These are phyloP conservation scores for Nannizziopsis arthrosporioides DNA, from an alignment of 2,329 filamentous ascomycete species.

Conservation along the genomic window DNA sequence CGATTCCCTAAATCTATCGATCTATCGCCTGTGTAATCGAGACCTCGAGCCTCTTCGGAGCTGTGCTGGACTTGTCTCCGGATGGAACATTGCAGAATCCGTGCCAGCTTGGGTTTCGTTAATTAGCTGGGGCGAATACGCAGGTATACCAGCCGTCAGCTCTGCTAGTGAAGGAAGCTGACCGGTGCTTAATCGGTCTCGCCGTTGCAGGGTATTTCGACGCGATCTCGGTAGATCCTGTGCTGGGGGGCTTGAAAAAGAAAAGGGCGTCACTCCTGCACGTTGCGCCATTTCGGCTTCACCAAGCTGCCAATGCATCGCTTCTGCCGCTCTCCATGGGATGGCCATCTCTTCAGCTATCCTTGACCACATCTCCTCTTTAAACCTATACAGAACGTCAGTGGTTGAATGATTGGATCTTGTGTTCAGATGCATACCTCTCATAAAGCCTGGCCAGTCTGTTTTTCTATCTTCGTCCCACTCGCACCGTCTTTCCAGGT, in stretches of 20 bases:
- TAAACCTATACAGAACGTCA: conserved; percentile 54
- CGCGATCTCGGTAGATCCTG: conserved; percentile 31
- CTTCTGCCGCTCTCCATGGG: conserved; percentile 89
- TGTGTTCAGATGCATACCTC: conserved; percentile 47
- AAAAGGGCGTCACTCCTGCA: conserved; percentile 67
- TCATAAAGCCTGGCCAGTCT: conserved; percentile 91
- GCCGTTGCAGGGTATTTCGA: conserved; percentile 30
- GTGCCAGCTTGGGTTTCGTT: neutral
- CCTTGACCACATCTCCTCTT: conserved; percentile 94
- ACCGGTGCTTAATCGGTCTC: conserved; percentile 27
- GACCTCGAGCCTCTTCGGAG: conserved; percentile 8
- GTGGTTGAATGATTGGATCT: neutral
- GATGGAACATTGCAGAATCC: conserved; percentile 6
- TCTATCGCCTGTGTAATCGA: conserved; percentile 8
- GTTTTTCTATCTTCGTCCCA: conserved; percentile 99
- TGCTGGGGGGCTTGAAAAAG: conserved; percentile 47
- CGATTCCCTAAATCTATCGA: neutral
- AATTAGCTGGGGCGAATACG: conserved; percentile 30
- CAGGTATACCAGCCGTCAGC: conserved; percentile 37
- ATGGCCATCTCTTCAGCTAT: conserved; percentile 90
- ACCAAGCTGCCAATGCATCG: conserved; percentile 96
- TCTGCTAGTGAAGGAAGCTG: conserved; percentile 37
- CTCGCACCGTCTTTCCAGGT: conserved; percentile 79
- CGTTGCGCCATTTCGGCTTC: conserved; percentile 74
- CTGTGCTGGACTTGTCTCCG: conserved; percentile 1